phyloP scores from a whole-genome alignment of 2,329 filamentous ascomycete species.

The Hirsutella rhossiliensis region DNA sequence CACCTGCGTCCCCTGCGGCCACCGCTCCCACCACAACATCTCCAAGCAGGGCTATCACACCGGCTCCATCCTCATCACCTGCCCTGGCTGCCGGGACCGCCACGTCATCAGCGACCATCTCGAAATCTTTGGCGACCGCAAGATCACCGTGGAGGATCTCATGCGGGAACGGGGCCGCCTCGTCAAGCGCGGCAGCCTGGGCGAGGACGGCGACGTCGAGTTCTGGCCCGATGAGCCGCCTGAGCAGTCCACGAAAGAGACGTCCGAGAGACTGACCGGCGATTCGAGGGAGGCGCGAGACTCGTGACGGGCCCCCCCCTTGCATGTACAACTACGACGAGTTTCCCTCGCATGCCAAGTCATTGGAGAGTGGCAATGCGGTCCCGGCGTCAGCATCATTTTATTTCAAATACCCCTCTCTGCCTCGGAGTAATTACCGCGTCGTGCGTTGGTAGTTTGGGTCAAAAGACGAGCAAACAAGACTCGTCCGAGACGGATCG shows the following conservation, averaged over 20 bases:
- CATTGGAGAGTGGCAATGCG: no score
- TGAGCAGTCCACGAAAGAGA: not conserved
- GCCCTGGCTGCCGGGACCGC: constrained; percentile 72
- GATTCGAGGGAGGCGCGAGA: no score
- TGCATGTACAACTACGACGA: no score
- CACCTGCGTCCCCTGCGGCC: constrained; percentile 77
- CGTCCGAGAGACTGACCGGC: no score
- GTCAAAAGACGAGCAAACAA: no score
- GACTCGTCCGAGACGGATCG: no score
- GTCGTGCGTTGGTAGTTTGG: no score
- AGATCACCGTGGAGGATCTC: constrained; percentile 64
- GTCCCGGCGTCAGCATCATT: no score
- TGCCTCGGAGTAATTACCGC: no score
- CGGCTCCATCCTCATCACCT: constrained; percentile 80
- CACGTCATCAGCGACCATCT: constrained; percentile 91
- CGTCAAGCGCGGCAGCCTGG: constrained; percentile 58
- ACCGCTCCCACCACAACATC: constrained; percentile 71
- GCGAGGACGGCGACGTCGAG: constrained; percentile 76
- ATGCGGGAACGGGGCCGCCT: constrained; percentile 63
- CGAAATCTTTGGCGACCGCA: constrained; percentile 59
- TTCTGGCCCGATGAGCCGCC: constrained; percentile 67
- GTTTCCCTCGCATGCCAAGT: no score
- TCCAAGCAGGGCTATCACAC: constrained; percentile 93
- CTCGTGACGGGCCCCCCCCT: no score
- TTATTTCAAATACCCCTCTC: no score